A percentile compares a stretch with the other conserved stretches of the same genome.
phyloP scores from a whole-genome alignment of 805 yeast genomes.

The Candida namnaoensis region DNA sequence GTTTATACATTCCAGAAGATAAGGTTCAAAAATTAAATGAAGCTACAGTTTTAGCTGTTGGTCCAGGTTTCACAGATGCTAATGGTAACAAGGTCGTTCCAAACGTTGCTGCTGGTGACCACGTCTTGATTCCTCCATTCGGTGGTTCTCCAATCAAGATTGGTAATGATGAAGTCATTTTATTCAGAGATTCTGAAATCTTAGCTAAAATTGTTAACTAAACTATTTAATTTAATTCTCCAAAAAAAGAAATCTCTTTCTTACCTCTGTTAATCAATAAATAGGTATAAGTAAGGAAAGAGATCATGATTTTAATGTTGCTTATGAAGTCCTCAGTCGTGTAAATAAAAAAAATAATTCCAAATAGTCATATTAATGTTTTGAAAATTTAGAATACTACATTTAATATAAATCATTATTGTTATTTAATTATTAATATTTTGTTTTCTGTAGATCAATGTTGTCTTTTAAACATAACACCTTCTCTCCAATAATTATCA shows the following conservation, averaged over 20 bases:
- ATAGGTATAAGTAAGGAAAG: too few species aligned
- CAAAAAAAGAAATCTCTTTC: too few species aligned
- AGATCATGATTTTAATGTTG: too few species aligned
- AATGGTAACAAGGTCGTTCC: constrained; percentile 69
- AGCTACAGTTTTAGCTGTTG: constrained; percentile 88
- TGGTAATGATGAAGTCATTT: constrained; percentile 69
- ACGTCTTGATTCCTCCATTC: constrained; percentile 86
- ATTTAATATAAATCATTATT: background rate
- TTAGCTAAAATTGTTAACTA: constrained; percentile 63
- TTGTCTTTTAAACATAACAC: constrained; percentile 1
- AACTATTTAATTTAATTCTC: background rate
- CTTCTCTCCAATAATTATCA: constrained; percentile 52
- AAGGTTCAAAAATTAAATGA: constrained; percentile 90
- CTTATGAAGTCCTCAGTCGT: too few species aligned
- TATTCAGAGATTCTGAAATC: constrained; percentile 91
- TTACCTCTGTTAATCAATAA: too few species aligned
- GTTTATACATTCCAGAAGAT: constrained; percentile 91
- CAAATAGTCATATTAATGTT: too few species aligned
- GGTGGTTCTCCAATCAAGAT: constrained; percentile 90
- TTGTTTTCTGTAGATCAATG: too few species aligned
- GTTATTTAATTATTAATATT: background rate
- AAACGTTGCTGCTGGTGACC: constrained; percentile 83
- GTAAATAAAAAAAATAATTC: too few species aligned
- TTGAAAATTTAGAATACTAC: too few species aligned
- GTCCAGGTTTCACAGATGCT: constrained; percentile 81